Evolutionary conservation across 1,284 basidiomycete species (phyloP).

Genomic region (Heliocybe sulcata): DNA sequence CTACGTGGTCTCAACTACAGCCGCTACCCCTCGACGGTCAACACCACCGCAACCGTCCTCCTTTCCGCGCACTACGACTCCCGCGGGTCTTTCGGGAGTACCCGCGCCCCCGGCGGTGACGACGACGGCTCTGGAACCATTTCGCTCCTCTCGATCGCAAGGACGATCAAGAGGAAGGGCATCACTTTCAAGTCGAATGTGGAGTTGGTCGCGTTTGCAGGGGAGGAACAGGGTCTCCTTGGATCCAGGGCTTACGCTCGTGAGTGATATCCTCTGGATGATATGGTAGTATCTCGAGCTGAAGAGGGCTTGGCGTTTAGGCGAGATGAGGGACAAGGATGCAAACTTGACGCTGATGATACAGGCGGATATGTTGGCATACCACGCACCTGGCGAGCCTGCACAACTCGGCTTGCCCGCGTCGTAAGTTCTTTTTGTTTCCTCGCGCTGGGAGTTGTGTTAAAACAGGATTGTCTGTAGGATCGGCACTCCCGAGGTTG

Average conservation of each 20-base stretch:
- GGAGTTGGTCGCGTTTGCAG: slow-evolving; percentile 63
- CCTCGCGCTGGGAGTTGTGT: slow-evolving; percentile 1
- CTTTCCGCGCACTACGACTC: slow-evolving; percentile 84
- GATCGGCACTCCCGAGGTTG: slow-evolving; percentile 72
- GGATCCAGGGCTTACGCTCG: slow-evolving; percentile 64
- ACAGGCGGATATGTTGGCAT: slow-evolving; percentile 87
- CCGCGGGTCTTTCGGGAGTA: slow-evolving; percentile 76
- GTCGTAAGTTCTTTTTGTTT: slow-evolving; percentile 28
- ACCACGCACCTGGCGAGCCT: slow-evolving; percentile 68
- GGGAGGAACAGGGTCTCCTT: slow-evolving; percentile 65
- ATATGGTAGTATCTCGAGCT: no score
- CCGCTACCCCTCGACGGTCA: slow-evolving; percentile 41
- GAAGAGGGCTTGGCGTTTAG: no score
- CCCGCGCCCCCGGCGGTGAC: slow-evolving; percentile 67
- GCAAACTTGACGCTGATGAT: slow-evolving; percentile 76
- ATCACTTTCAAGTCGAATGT: slow-evolving; percentile 63
- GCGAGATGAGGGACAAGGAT: slow-evolving; percentile 42
- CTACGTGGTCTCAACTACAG: slow-evolving; percentile 24
- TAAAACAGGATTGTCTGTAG: no score
- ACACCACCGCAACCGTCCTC: slow-evolving; percentile 56
- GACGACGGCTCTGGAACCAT: slow-evolving; percentile 80
- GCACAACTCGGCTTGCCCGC: slow-evolving; percentile 72
- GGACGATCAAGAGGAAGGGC: slow-evolving; percentile 53
- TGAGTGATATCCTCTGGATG: slow-evolving; percentile 25
- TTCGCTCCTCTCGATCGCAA: slow-evolving; percentile 71